Evolutionary conservation across 2,329 filamentous ascomycete genomes (phyloP), one percentile per base, ranked within the genome.

Genomic region (Xylariaceae sp.): DNA sequence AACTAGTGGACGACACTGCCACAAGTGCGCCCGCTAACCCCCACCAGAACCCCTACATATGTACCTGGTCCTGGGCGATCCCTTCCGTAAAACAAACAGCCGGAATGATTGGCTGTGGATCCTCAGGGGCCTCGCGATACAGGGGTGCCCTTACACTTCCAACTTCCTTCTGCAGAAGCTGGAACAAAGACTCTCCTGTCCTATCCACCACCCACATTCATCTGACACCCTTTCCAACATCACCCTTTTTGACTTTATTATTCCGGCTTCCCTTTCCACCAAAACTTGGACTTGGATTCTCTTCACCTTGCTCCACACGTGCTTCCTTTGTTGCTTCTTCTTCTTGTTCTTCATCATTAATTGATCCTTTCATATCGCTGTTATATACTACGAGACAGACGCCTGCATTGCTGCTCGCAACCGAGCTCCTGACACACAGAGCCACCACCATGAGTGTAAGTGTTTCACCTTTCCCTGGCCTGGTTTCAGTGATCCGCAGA

Each of bases 361-460:
- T n/a, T n/a, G n/a, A n/a, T n/a, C n/a, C n/a, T n/a, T n/a, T n/a
- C n/a, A n/a, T n/a, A n/a, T n/a, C n/a, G n/a, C n/a, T n/a, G n/a
- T n/a, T n/a, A n/a, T 31, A 12, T 31, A 9, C 19, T 3, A 23
- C 23, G 19, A 29, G 28, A 11, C 16, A 9, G 29, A 29, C 29
- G 23, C 16, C 14, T 19, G 31, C 45, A 19, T 33, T 34, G 12
- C 34, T 45, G 28, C 31, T 44, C 29, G 23, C 31, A 49, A 40
- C 43, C 16, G 37, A 47, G 47, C 47, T 44, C 17, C 48, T 6
- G 29, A 31, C 12, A 17, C 29, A 49, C 60, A 53, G 46, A 53
- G 26, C 26, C 47, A 46, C 24, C 71, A 79, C 70, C 63, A 82
- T 82, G 79, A 81, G 78, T 74, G 79, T 82, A 72, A 76, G 79